These are phyloP conservation scores for Chloromonas sp. DNA, from an alignment of 163 green algal genomes.

Conservation along the genomic window DNA sequence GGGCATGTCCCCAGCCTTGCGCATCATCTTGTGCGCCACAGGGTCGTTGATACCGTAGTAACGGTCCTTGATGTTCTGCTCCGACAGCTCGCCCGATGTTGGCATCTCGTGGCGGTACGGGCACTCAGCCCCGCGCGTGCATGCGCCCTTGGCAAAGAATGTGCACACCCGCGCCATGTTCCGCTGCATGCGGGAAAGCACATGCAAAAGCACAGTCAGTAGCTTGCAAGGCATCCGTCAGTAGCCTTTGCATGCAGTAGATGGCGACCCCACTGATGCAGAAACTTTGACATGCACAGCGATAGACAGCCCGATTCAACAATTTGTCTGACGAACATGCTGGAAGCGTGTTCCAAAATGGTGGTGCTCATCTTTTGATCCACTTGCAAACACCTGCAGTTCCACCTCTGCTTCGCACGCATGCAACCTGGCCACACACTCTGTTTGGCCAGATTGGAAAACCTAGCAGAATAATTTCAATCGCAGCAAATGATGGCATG, in stretches of 20 bases:
- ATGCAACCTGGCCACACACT: too few relatives aligned
- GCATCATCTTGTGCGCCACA: slow-evolving; percentile 92
- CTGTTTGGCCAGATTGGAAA: too few relatives aligned
- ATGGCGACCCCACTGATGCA: background rate
- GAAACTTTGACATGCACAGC: too few relatives aligned
- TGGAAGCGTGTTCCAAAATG: too few relatives aligned
- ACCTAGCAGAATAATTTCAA: too few relatives aligned
- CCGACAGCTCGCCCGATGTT: slow-evolving; percentile 43
- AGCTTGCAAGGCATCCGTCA: background rate
- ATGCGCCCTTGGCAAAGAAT: slow-evolving; percentile 90
- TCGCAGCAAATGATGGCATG: too few relatives aligned
- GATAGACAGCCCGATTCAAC: too few relatives aligned
- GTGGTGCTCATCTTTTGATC: too few relatives aligned
- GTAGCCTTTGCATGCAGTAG: background rate
- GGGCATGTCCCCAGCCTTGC: slow-evolving; percentile 55
- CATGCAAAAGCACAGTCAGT: background rate
- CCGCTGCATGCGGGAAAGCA: slow-evolving; percentile 36
- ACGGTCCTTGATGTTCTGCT: slow-evolving; percentile 88
- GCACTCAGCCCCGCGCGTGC: slow-evolving; percentile 92
- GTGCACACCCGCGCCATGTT: slow-evolving; percentile 91
- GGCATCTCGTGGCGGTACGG: slow-evolving; percentile 91
- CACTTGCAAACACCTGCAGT: too few relatives aligned
- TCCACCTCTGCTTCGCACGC: too few relatives aligned
- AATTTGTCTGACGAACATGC: too few relatives aligned
- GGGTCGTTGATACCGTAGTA: slow-evolving; percentile 99